Percentiles rank a stretch among this genome's conserved stretches.
Conservation (phyloP, 2,329 filamentous ascomycete species). For the Phyllosticta citriasiana region DNA sequence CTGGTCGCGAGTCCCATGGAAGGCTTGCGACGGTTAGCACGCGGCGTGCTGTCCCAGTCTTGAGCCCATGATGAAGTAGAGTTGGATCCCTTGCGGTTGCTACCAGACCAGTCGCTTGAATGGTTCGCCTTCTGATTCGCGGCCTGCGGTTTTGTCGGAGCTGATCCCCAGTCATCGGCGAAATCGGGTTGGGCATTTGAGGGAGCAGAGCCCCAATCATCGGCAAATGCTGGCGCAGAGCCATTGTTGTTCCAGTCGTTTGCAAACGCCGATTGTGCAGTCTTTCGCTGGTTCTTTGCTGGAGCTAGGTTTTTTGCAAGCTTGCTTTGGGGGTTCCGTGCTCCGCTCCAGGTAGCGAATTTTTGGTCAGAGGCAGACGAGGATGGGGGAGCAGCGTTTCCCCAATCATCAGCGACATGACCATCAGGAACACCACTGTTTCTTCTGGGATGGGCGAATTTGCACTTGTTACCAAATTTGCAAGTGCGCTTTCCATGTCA, state of each 20-base stretch:
- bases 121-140: background rate
- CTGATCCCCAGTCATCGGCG: constrained; percentile 1
- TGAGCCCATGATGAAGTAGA: background rate
- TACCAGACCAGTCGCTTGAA: background rate
- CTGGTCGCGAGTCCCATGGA: background rate
- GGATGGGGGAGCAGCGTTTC: background rate
- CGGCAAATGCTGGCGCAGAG: background rate
- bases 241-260: constrained; percentile 2
- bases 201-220: background rate
- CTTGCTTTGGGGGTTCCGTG: background rate
- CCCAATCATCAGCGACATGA: background rate
- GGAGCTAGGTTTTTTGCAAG: background rate
- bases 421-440: background rate
- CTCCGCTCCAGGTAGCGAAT: background rate
- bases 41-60: background rate
- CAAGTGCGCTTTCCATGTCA: background rate
- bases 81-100: background rate
- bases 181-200: background rate
- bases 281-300: background rate
- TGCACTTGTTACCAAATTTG: constrained; percentile 3
- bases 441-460: background rate
- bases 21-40: background rate
- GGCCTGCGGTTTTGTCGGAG: background rate
- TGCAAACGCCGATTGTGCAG: background rate
- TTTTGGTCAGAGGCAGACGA: background rate